Evolutionary conservation across 768 basidiomycete genomes (phyloP), one percentile per base, ranked within the genome.

Genomic region (Calocera cornea): DNA sequence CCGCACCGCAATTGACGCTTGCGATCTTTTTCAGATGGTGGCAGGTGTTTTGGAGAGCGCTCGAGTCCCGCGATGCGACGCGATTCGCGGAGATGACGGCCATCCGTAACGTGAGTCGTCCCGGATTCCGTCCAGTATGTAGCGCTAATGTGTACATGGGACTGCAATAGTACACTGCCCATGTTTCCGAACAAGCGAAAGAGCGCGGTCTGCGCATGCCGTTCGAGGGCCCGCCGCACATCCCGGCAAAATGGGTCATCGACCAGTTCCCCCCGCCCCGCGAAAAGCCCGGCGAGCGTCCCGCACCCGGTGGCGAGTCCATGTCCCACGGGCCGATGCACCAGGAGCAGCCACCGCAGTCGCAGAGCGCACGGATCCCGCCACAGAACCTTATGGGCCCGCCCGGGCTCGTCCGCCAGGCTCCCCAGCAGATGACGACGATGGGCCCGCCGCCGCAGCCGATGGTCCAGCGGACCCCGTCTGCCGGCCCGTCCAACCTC

Each of bases 21-120:
- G 49, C 64, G 71, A 66, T 68, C 34, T 8, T 64, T 27, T 64
- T 5, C 71, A 90, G 89, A 74, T 92, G 90, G 90, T 92, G 90
- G 90, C 88, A 85, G 71, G 90, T 92, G 27, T 92, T 92, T 72
- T 92, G 90, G 90, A 27, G 54, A 29, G 54, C 54, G 14, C 22
- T 12, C 14, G 54, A 60, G 19, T 12, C 54, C 86, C 90, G 0
- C 78, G 91, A 17, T 92, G 91, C 74, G 85, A 86, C 14, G 88
- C 89, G 54, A 91, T 91, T 77, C 88, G 86, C 70, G 87, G 82
- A 64, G 83, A 83, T 34, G 74, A 73, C 10, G 86, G 84, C 22
- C 74, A 84, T n/a, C 88, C 89, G 0, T 88, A 90, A 70, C 89
- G 87, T 27, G 70, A 89, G 74, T 68, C 86, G 38, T 90, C 90